A percentile compares a stretch with the other conserved stretches of the same genome.
Conservation (phyloP, 495 filamentous ascomycete genomes). For the Bryoglossum gracile region DNA sequence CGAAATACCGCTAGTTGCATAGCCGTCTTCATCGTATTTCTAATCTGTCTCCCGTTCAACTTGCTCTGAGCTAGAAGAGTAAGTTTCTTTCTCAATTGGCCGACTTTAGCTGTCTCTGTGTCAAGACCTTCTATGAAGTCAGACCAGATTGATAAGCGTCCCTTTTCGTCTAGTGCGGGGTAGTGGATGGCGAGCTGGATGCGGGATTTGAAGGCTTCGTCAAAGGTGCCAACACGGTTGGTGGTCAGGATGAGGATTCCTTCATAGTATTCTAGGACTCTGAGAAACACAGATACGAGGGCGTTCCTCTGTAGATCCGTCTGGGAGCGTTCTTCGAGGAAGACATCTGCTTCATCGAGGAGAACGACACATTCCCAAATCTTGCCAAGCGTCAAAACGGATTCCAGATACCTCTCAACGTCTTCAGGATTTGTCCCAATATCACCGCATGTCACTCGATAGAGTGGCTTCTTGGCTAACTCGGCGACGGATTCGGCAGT, state of each 20-base stretch:
- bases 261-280: slow-evolving; percentile 56
- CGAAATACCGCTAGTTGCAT: slow-evolving; percentile 22
- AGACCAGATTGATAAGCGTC: slow-evolving; percentile 8
- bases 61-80: slow-evolving; percentile 13
- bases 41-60: slow-evolving; percentile 37
- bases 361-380: slow-evolving; percentile 38
- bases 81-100: slow-evolving; percentile 2
- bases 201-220: slow-evolving; percentile 50
- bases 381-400: slow-evolving; percentile 39
- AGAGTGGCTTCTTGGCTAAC: slow-evolving; percentile 41
- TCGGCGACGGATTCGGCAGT: slow-evolving; percentile 46
- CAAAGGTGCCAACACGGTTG: slow-evolving; percentile 65
- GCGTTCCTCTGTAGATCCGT: slow-evolving; percentile 40
- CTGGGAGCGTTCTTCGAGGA: slow-evolving; percentile 36
- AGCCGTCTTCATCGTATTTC: slow-evolving; percentile 33
- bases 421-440: slow-evolving; percentile 38
- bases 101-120: neutral
- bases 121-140: slow-evolving; percentile 12
- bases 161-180: slow-evolving; percentile 15
- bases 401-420: slow-evolving; percentile 41
- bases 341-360: slow-evolving; percentile 36
- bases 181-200: slow-evolving; percentile 41
- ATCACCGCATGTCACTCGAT: slow-evolving; percentile 44
- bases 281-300: slow-evolving; percentile 51
- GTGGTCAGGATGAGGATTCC: slow-evolving; percentile 71